phyloP scores from a whole-genome alignment of 1,284 basidiomycete species.

The Bondarzewia mesenterica region DNA sequence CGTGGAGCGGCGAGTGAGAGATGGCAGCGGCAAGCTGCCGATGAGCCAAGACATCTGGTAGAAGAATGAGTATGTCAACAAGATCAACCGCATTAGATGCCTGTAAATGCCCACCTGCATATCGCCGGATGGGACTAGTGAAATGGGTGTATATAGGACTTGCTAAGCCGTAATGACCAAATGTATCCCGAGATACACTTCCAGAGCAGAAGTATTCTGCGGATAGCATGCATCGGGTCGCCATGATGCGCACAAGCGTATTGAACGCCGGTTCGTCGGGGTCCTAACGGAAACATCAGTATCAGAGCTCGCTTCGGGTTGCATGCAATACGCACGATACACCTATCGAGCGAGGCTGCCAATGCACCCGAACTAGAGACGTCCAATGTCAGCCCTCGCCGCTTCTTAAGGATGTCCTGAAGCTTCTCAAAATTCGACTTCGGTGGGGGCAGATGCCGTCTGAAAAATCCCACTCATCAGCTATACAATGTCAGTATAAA shows the following conservation, averaged over 20 bases:
- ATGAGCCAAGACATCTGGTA: constrained; percentile 84
- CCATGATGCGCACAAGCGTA: constrained; percentile 98
- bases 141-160: constrained; percentile 98
- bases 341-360: constrained; percentile 86
- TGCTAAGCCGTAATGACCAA: constrained; percentile 95
- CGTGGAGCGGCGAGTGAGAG: constrained; percentile 76
- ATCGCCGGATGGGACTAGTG: constrained; percentile 89
- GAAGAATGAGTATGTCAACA: not conserved
- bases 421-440: constrained; percentile 93
- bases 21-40: constrained; percentile 92
- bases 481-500: not conserved
- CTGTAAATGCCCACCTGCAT: constrained; percentile 64
- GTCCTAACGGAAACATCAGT: constrained; percentile 41
- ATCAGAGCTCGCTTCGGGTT: not conserved
- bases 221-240: constrained; percentile 96
- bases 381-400: constrained; percentile 81
- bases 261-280: constrained; percentile 84
- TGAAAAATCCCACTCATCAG: constrained; percentile 20
- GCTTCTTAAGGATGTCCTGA: constrained; percentile 87
- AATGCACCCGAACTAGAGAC: constrained; percentile 89
- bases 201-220: constrained; percentile 99
- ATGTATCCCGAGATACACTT: constrained; percentile 86
- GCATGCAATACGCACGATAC: constrained; percentile 52
- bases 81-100: constrained; percentile 8
- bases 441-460: constrained; percentile 92